Base-by-base conservation (phyloP, 257 asterid species). In the Rubia yunnanensis region DNA sequence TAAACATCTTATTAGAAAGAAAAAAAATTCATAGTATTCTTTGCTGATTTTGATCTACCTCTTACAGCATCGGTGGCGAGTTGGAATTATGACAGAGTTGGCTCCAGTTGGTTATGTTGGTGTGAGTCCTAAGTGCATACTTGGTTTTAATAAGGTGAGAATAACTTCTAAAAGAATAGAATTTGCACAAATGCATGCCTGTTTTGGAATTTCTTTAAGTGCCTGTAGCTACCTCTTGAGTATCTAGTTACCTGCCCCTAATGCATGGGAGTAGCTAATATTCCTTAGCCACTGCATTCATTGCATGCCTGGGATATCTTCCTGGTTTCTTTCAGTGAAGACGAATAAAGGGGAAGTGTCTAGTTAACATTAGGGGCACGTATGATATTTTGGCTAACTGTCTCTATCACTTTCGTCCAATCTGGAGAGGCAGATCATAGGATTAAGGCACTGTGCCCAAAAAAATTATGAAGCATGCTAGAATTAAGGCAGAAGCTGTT, bases 21-120 rank as follows among this genome's bases (percentile, higher is more conserved):
- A n/a, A n/a, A n/a, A n/a, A n/a, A n/a, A n/a, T n/a, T n/a, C n/a
- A n/a, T n/a, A 63, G 22, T 8, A 44, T 26, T 5, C 10, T 17
- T 22, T 27, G 32, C 34, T 62, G 27, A 22, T 39, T 49, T 55
- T 36, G 49, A 55, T 72, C 80, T 76, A 68, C 55, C 74, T 77
- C 60, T 61, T 78, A 67, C 66, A 92, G 99, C 96, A 92, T 80
- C 92, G 79, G 66, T 92, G 99, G 99, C 78, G 87, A 64, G 96
- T 92, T 63, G 97, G 95, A 62, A 79, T 87, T 70, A 74, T 92
- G 88, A 85, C 95, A 23, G 99, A 92, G 86, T 79, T 92, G 99
- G 96, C 97, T 60, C 99, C 99, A 26, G 78, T 82, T 69, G 99
- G 99, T 72, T 89, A 86, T 78, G 99, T 92, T 79, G 99, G 99